Evolutionary conservation across 148 eudicot genomes (phyloP).

Genomic region (Rhododendron molle): DNA sequence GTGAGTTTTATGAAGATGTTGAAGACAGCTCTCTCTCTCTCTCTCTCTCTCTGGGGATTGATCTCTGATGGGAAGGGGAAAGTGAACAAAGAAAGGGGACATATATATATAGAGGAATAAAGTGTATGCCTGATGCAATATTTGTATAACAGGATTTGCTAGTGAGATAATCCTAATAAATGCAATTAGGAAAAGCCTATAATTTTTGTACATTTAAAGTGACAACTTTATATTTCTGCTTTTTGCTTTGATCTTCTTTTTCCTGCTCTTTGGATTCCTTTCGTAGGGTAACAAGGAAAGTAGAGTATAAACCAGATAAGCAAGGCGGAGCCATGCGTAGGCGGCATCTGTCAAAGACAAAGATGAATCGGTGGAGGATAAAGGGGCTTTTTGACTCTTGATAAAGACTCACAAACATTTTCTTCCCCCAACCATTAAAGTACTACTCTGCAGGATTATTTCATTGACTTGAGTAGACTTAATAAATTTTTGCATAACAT

Average conservation of each 20-base stretch:
- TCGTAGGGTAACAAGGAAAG: slow-evolving; percentile 21
- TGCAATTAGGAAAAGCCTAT: slow-evolving; percentile 16
- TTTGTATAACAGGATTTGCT: neutral
- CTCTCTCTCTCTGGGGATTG: neutral
- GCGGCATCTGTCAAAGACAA: neutral
- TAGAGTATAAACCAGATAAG: slow-evolving; percentile 32
- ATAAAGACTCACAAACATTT: neutral
- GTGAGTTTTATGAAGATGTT: neutral
- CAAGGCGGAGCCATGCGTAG: neutral
- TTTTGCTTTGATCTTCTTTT: neutral
- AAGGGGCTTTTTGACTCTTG: neutral
- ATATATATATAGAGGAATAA: neutral
- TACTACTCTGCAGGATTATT: neutral
- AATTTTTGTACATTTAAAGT: slow-evolving; percentile 14
- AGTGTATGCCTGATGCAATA: too few species aligned
- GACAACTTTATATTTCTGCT: slow-evolving; percentile 18
- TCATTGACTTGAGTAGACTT: neutral
- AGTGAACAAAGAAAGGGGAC: neutral
- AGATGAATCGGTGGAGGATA: slow-evolving; percentile 5
- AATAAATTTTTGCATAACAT: too few species aligned
- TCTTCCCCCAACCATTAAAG: neutral
- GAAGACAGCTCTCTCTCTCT: slow-evolving; percentile 7
- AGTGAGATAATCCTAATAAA: slow-evolving; percentile 2
- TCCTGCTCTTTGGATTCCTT: slow-evolving; percentile 15
- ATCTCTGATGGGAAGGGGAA: neutral